Evolutionary conservation across 2,329 filamentous ascomycete species (phyloP).

Genomic region (Macrophomina tecta): DNA sequence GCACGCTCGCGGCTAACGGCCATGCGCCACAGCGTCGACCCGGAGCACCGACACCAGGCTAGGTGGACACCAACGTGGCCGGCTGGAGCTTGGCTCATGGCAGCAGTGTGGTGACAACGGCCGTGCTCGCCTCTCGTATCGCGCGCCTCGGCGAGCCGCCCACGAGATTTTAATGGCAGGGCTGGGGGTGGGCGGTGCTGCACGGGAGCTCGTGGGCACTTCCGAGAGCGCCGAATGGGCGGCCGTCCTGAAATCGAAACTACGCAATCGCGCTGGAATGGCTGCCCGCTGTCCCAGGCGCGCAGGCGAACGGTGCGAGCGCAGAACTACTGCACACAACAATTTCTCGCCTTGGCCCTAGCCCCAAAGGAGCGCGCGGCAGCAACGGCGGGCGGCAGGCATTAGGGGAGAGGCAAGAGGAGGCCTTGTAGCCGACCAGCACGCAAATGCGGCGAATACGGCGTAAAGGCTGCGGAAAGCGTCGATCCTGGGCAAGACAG

Average conservation of each 20-base stretch:
- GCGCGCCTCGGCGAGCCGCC: background rate
- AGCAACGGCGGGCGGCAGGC: background rate
- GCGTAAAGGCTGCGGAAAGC: constrained; percentile 3
- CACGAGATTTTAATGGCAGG: constrained; percentile 1
- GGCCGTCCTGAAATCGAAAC: constrained; percentile 23
- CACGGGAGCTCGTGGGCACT: background rate
- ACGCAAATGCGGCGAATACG: background rate
- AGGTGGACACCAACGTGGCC: background rate
- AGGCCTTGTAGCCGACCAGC: background rate
- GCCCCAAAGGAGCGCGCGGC: constrained; percentile 6
- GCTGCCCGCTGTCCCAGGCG: constrained; percentile 8
- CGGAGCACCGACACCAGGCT: background rate
- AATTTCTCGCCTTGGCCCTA: constrained; percentile 20
- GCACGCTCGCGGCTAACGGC: background rate
- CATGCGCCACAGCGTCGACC: constrained; percentile 2
- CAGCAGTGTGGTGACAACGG: background rate
- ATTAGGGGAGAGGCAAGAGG: background rate
- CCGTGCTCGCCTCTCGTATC: constrained; percentile 5
- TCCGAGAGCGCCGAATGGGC: constrained; percentile 4
- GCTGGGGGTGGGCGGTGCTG: background rate
- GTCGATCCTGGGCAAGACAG: constrained; percentile 16
- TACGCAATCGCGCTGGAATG: constrained; percentile 24
- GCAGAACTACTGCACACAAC: constrained; percentile 20
- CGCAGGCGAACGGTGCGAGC: constrained; percentile 11
- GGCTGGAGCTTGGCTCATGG: constrained; percentile 7